Evolutionary conservation across 2,329 filamentous ascomycete genomes (phyloP), one percentile per base, ranked within the genome.

Genomic region (Dothidotthia symphoricarpi): DNA sequence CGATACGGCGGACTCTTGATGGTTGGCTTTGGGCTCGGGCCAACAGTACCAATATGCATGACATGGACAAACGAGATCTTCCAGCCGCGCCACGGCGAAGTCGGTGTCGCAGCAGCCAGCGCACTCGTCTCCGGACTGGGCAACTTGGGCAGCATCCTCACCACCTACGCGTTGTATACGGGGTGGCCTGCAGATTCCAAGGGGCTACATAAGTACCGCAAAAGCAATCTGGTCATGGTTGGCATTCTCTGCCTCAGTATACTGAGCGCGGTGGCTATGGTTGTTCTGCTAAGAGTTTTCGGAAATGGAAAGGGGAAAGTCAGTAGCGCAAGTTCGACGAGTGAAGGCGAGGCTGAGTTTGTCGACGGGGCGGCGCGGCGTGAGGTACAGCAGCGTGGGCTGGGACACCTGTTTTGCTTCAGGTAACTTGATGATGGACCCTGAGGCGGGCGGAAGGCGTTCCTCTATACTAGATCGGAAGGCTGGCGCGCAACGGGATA

Each of bases 1-100:
- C 81, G 88, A 28, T 95, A 95, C 61, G 87, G 86, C 31, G 89
- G 89, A 3, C 78, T 95, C n/a, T 72, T 95, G 34, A 83, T 95
- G 69, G 85, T 95, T 24, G 89, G 89, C 4, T 95, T 95, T 57
- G 89, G 89, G 0, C 81, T 95, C 2, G 89, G 89, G 1, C 89
- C 89, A 3, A 95, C 89, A 0, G 88, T 95, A 1, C 89, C 89
- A 9, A 91, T 91, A 58, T 91, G 86, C 65, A 95, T 95, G 89
- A 85, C 88, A 24, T 95, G 89, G 89, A 88, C 86, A 22, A 87
- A 82, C 47, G 86, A 95, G 68, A 85, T 95, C 59, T 95, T 95
- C 73, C 88, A 95, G 69, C 78, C 79, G 22, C 84, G 89, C 10
- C 89, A 95, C 59, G 88, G 89, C 31, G 89, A 95, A 67, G 87